A percentile compares a stretch with the other conserved stretches of the same genome.
phyloP scores from a whole-genome alignment of 139 green algal genomes.

The Chlamydomonas schloesseri region DNA sequence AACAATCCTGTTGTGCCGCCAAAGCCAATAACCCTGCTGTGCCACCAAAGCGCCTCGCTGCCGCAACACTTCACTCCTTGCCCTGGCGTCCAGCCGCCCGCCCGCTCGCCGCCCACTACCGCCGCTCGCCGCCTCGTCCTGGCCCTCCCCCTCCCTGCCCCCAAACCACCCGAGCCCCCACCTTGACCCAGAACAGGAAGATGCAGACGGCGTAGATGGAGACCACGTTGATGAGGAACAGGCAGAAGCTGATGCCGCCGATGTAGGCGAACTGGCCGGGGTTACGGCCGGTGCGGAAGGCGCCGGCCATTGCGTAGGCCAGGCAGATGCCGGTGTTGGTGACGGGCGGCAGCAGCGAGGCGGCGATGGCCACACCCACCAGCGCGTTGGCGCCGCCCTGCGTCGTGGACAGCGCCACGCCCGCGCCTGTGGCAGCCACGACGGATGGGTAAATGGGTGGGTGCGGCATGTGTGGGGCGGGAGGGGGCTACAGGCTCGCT shows the following conservation, averaged over 20 bases:
- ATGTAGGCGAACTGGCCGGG: neutral
- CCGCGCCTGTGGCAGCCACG: neutral
- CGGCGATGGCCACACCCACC: slow-evolving; percentile 56
- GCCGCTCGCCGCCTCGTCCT: too few species aligned
- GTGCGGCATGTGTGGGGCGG: neutral
- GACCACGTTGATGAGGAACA: slow-evolving; percentile 37
- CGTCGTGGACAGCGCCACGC: slow-evolving; percentile 47
- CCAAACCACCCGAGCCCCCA: too few species aligned
- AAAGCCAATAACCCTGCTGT: too few species aligned
- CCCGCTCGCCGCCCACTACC: too few species aligned
- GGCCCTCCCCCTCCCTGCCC: too few species aligned
- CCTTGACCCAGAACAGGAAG: slow-evolving; percentile 38
- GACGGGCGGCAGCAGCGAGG: slow-evolving; percentile 53
- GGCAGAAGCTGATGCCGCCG: slow-evolving; percentile 6
- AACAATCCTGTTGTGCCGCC: too few species aligned
- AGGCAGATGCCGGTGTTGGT: slow-evolving; percentile 53
- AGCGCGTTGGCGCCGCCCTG: slow-evolving; percentile 25
- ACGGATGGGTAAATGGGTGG: neutral
- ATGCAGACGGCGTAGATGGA: slow-evolving; percentile 43
- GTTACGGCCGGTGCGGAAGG: neutral
- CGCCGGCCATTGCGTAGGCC: slow-evolving; percentile 32
- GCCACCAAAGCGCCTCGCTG: too few species aligned
- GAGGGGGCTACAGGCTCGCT: too few species aligned
- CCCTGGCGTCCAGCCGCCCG: too few species aligned
- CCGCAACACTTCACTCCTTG: too few species aligned